Base-by-base conservation (phyloP, 495 filamentous ascomycete species). In the Tuber umbilicatum region DNA sequence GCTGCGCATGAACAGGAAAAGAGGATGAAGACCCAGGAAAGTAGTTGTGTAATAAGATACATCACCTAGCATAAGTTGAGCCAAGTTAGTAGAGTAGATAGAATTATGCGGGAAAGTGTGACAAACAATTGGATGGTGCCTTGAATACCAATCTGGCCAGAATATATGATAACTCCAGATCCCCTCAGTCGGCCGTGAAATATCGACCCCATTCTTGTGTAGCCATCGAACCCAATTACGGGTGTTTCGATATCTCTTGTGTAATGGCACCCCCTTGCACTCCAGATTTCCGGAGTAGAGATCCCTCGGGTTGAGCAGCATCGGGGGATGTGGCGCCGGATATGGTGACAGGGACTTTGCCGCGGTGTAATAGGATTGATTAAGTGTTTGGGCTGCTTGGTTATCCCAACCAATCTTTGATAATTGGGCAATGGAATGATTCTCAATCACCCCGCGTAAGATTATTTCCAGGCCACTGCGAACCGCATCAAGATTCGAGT, bases 1-100 rank as follows among this genome's bases (percentile, higher is more conserved):
- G 79, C 76, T 39, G 81, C 81, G 50, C 79, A 81, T 31, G 73
- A 38, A 69, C 81, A 82, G n/a, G 76, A 79, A 73, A 83, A 81
- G 1, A 78, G 40, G 41, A 83, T 73, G 27, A 76, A 79, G 14
- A 79, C 23, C 81, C 81, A 83, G 21, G 79, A 74, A 55, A 79
- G 72, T 55, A 77, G 37, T 69, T 83, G 81, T 5, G 50, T 71
- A 19, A 43, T 40, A 16, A 75, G 27, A 60, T 83, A 83, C 12
- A 50, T 73, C 19, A 60, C 55, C 72, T 75, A 23, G 43, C 2
- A 17, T 39, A 12, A 64, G 21, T 17, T 76, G 42, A 73, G 50
- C 19, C 31, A 3, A 55, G 50, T 27, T 27, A 21, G 31, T 27
- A 9, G 12, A 27, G 19, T 6, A 2, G 35, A 23, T n/a, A 5